A percentile compares a stretch with the other conserved stretches of the same genome.
Conservation (phyloP, 352 stramenopile genomes). For the Globisporangium barbulae region DNA sequence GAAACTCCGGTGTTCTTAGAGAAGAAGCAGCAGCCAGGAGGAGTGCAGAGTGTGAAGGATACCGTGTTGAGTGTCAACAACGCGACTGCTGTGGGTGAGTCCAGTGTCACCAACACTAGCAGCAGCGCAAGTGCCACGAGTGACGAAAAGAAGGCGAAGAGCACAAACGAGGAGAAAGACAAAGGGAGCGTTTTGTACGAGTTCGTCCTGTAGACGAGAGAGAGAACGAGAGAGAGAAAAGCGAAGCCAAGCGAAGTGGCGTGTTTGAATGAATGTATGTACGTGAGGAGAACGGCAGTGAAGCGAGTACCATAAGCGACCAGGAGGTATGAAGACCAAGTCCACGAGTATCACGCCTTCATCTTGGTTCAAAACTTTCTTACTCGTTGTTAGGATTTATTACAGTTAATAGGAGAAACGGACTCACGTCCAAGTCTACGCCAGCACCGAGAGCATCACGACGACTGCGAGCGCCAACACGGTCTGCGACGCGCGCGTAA, state of each 20-base stretch:
- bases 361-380: constrained; percentile 1
- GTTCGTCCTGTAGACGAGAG: constrained; percentile 42
- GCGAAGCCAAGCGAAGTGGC: background rate
- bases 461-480: constrained; percentile 7
- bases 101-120: background rate
- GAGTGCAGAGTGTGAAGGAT: background rate
- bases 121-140: background rate
- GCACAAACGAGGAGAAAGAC: background rate
- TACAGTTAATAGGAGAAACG: background rate
- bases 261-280: background rate
- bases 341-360: too few species aligned
- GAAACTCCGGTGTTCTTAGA: background rate
- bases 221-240: constrained; percentile 7
- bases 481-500: constrained; percentile 6
- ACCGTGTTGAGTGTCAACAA: background rate
- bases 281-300: background rate
- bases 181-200: constrained; percentile 52
- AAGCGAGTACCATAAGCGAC: background rate
- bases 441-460: constrained; percentile 3
- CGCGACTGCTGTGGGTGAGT: too few species aligned
- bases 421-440: background rate
- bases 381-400: background rate
- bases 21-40: background rate
- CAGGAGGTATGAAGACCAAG: background rate
- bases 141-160: background rate